Percentiles rank a stretch among this genome's conserved stretches.
phyloP scores from a whole-genome alignment of 352 stramenopile species.

The Phytophthora lateralis region DNA sequence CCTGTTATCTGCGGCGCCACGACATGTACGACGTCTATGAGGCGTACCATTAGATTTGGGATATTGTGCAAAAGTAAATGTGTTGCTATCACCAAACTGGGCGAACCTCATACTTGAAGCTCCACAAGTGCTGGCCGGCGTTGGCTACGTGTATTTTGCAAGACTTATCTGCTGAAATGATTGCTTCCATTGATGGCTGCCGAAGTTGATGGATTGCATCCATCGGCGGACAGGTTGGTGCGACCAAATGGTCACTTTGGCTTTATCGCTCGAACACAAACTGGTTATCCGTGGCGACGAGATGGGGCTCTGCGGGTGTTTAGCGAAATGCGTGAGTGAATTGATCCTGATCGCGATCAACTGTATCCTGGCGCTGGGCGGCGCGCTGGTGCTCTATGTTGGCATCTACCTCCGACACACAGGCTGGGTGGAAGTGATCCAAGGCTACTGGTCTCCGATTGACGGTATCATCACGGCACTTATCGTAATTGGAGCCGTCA shows the following conservation, averaged over 20 bases:
- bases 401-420: slow-evolving; percentile 48
- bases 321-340: slow-evolving; percentile 39
- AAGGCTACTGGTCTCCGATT: slow-evolving; percentile 57
- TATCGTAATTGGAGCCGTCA: slow-evolving; percentile 53
- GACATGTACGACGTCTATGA: slow-evolving; percentile 38
- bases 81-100: neutral
- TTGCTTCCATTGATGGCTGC: slow-evolving; percentile 20
- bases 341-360: slow-evolving; percentile 67
- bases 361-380: slow-evolving; percentile 58
- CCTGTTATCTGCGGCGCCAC: slow-evolving; percentile 50
- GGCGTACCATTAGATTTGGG: slow-evolving; percentile 19
- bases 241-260: slow-evolving; percentile 19
- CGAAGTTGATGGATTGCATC: slow-evolving; percentile 26
- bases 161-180: slow-evolving; percentile 16
- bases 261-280: slow-evolving; percentile 16
- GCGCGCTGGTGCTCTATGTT: slow-evolving; percentile 58
- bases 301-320: slow-evolving; percentile 37
- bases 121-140: no score
- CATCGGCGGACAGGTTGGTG: slow-evolving; percentile 23
- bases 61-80: slow-evolving; percentile 19
- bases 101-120: no score
- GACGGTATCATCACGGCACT: slow-evolving; percentile 52
- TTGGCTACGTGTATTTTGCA: neutral
- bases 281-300: neutral
- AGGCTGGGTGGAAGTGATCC: slow-evolving; percentile 67